Conservation (phyloP, 2,329 filamentous ascomycete genomes). For the Orbilia javanica region DNA sequence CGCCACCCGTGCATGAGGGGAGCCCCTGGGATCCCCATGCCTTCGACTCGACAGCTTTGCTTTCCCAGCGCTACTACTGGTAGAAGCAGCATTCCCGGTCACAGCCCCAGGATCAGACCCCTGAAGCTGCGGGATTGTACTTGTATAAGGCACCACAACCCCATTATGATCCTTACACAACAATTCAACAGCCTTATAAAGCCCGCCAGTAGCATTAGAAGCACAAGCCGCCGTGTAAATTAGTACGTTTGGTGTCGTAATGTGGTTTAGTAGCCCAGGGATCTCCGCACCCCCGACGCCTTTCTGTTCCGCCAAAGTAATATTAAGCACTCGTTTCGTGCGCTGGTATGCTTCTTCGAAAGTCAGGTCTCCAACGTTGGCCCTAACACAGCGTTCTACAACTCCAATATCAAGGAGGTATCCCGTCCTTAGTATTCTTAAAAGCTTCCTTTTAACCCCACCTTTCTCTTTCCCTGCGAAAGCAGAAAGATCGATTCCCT, state of each 20-base stretch:
- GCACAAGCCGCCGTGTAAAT: slow-evolving; percentile 84
- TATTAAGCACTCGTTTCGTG: slow-evolving; percentile 89
- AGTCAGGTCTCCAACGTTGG: slow-evolving; percentile 87
- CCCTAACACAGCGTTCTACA: slow-evolving; percentile 83
- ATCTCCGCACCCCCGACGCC: slow-evolving; percentile 80
- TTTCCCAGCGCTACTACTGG: slow-evolving; percentile 7
- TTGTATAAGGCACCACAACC: slow-evolving; percentile 79
- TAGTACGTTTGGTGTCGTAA: slow-evolving; percentile 91
- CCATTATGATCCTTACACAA: slow-evolving; percentile 83
- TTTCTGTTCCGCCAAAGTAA: slow-evolving; percentile 76
- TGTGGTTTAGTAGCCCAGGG: slow-evolving; percentile 87
- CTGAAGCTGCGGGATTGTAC: slow-evolving; percentile 72
- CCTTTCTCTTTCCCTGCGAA: slow-evolving; percentile 70
- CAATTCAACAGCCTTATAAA: slow-evolving; percentile 76
- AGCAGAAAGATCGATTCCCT: slow-evolving; percentile 83
- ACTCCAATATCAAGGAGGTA: slow-evolving; percentile 86
- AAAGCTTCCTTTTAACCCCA: slow-evolving; percentile 70
- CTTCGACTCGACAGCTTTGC: slow-evolving; percentile 42
- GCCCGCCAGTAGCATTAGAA: slow-evolving; percentile 76
- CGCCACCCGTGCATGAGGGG: slow-evolving; percentile 77
- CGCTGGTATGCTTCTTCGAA: slow-evolving; percentile 92
- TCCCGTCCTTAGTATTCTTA: slow-evolving; percentile 79
- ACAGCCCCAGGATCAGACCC: slow-evolving; percentile 5
- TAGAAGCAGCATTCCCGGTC: slow-evolving; percentile 60
- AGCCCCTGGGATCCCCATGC: slow-evolving; percentile 65